Percentiles rank a stretch among this genome's conserved stretches.
Conservation (phyloP, 768 basidiomycete genomes). For the Chalciporus pseudorubinellus region DNA sequence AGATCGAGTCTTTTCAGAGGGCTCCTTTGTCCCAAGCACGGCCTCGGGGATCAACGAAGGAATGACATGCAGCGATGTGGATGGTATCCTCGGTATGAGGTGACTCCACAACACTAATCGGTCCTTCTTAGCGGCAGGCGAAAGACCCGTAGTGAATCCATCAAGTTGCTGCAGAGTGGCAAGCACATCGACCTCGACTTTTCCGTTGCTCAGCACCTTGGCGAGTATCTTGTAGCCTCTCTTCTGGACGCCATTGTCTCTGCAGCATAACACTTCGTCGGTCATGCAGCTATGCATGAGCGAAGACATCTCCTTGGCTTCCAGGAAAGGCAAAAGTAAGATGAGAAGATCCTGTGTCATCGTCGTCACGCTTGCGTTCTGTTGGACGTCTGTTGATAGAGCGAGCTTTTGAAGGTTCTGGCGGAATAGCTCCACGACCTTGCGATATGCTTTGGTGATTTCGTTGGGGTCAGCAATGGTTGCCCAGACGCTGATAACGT, state of each 20-base stretch:
- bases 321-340: conserved; percentile 76
- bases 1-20: conserved; percentile 85
- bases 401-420: conserved; percentile 52
- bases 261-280: conserved; percentile 64
- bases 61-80: conserved; percentile 75
- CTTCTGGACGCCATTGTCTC: conserved; percentile 91
- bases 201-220: conserved; percentile 64
- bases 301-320: conserved; percentile 52
- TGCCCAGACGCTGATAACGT: conserved; percentile 86
- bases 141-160: conserved; percentile 59
- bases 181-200: conserved; percentile 55
- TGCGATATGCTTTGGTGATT: conserved; percentile 75
- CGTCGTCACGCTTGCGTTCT: conserved; percentile 46
- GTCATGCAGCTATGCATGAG: conserved; percentile 73
- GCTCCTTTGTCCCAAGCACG: conserved; percentile 94
- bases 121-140: conserved; percentile 91
- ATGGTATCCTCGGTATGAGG: conserved; percentile 66
- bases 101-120: conserved; percentile 73
- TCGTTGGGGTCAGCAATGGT: conserved; percentile 77
- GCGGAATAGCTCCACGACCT: conserved; percentile 70
- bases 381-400: conserved; percentile 31
- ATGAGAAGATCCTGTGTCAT: conserved; percentile 84
- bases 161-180: conserved; percentile 63
- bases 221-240: conserved; percentile 88
- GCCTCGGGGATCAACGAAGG: conserved; percentile 91